Evolutionary conservation across 2,329 filamentous ascomycete species (phyloP).

Genomic region (Colletotrichum phormii): DNA sequence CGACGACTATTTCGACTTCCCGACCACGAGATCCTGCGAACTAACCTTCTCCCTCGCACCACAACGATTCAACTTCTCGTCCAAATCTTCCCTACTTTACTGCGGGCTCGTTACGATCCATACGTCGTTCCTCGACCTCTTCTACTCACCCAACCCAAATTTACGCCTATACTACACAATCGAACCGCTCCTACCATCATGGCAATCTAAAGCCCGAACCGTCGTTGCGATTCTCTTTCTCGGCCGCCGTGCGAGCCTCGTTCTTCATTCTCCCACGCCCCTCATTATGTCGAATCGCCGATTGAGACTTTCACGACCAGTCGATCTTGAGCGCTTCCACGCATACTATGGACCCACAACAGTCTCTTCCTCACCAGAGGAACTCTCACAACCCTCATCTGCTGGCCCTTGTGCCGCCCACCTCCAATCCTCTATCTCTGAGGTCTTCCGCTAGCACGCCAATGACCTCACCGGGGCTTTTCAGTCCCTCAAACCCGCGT

Average conservation of each 20-base stretch:
- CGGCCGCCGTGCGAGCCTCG: slow-evolving; percentile 37
- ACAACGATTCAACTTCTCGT: not conserved
- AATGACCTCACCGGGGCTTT: slow-evolving; percentile 71
- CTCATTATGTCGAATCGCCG: slow-evolving; percentile 39
- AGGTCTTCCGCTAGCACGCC: slow-evolving; percentile 68
- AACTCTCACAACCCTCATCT: slow-evolving; percentile 30
- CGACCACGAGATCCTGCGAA: not conserved
- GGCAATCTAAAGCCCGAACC: slow-evolving; percentile 18
- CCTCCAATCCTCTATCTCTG: slow-evolving; percentile 53
- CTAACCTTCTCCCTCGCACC: slow-evolving; percentile 2
- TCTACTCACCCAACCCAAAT: not conserved
- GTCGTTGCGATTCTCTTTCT: slow-evolving; percentile 20
- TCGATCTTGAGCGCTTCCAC: slow-evolving; percentile 13
- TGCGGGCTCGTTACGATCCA: not conserved
- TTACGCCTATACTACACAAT: not conserved
- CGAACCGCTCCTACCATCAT: slow-evolving; percentile 6
- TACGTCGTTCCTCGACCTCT: not conserved
- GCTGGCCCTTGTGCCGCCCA: slow-evolving; percentile 40
- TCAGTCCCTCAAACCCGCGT: slow-evolving; percentile 62
- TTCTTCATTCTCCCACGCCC: slow-evolving; percentile 18
- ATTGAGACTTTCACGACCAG: slow-evolving; percentile 26
- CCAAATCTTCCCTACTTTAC: not conserved
- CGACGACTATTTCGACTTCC: slow-evolving; percentile 1
- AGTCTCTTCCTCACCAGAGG: slow-evolving; percentile 25
- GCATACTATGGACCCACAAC: slow-evolving; percentile 28